These are phyloP conservation scores for Neoscytalidium dimidiatum DNA, from an alignment of 2,329 filamentous ascomycete species.

Conservation along the genomic window DNA sequence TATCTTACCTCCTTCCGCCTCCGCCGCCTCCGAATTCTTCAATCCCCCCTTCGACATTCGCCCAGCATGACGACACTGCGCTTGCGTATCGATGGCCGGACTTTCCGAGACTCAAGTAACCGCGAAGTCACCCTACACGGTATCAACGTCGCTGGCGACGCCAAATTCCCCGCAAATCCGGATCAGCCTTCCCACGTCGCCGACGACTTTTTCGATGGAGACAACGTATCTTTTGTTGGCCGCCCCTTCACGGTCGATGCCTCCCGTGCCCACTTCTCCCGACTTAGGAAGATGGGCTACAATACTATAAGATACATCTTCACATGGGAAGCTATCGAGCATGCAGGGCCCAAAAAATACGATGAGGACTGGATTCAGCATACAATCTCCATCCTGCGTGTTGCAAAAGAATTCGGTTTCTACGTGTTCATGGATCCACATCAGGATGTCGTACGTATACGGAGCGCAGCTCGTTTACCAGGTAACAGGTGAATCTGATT, in stretches of 20 bases:
- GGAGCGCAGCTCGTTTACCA: background rate
- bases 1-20: constrained; percentile 8
- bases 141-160: constrained; percentile 90
- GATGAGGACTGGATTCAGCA: constrained; percentile 93
- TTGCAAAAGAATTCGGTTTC: constrained; percentile 88
- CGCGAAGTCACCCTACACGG: constrained; percentile 87
- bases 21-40: constrained; percentile 9
- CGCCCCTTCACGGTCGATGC: constrained; percentile 83
- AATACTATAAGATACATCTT: constrained; percentile 97
- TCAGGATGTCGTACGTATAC: constrained; percentile 79
- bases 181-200: constrained; percentile 77
- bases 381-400: constrained; percentile 79
- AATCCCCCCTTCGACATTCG: background rate
- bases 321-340: constrained; percentile 98
- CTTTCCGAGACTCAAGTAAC: constrained; percentile 78
- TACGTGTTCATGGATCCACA: constrained; percentile 99
- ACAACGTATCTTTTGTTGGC: constrained; percentile 84
- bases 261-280: constrained; percentile 81
- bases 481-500: constrained; percentile 25
- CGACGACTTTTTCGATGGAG: constrained; percentile 86
- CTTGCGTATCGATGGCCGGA: constrained; percentile 79
- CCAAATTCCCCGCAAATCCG: constrained; percentile 83
- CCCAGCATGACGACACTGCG: constrained; percentile 69
- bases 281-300: constrained; percentile 86
- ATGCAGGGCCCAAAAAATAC: constrained; percentile 84